Evolutionary conservation across 1,284 basidiomycete genomes (phyloP).

Genomic region (Trichosporon sp.): DNA sequence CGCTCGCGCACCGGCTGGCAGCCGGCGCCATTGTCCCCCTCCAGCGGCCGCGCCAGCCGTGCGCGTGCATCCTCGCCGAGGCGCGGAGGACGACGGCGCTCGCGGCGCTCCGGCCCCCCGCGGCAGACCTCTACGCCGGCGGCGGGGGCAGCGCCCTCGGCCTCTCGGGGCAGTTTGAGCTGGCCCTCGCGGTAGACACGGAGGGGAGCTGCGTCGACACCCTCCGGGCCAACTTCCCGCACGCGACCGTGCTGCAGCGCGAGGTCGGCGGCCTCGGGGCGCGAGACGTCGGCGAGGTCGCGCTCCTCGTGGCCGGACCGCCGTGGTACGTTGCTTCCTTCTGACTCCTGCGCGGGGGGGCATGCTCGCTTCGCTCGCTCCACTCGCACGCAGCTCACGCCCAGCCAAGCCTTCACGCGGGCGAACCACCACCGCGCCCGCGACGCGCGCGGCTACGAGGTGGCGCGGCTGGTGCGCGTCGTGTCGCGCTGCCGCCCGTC

Average conservation of each 20-base stretch:
- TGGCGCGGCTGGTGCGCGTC: constrained; percentile 20
- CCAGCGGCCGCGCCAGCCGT: background rate
- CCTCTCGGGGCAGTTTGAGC: constrained; percentile 21
- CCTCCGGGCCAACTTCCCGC: constrained; percentile 10
- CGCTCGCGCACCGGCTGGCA: background rate
- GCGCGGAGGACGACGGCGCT: background rate
- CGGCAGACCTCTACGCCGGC: constrained; percentile 35
- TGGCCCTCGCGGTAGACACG: constrained; percentile 25
- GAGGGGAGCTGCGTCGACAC: constrained; percentile 21
- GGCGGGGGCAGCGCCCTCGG: constrained; percentile 31
- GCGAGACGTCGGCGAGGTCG: background rate
- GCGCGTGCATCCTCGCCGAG: background rate
- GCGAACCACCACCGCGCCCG: constrained; percentile 23
- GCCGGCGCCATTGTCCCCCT: background rate
- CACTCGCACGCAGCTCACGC: background rate
- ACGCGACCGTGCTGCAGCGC: background rate
- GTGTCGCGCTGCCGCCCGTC: constrained; percentile 24
- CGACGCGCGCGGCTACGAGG: constrained; percentile 29
- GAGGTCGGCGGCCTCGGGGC: background rate
- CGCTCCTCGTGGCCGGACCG: constrained; percentile 26
- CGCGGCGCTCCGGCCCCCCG: constrained; percentile 11
- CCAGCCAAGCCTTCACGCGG: constrained; percentile 34
- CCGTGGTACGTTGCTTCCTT: constrained; percentile 29
- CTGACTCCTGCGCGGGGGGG: too few species aligned
- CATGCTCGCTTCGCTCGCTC: too few species aligned